Evolutionary conservation across 2,329 filamentous ascomycete species (phyloP).

Genomic region (Aureobasidium sp.): DNA sequence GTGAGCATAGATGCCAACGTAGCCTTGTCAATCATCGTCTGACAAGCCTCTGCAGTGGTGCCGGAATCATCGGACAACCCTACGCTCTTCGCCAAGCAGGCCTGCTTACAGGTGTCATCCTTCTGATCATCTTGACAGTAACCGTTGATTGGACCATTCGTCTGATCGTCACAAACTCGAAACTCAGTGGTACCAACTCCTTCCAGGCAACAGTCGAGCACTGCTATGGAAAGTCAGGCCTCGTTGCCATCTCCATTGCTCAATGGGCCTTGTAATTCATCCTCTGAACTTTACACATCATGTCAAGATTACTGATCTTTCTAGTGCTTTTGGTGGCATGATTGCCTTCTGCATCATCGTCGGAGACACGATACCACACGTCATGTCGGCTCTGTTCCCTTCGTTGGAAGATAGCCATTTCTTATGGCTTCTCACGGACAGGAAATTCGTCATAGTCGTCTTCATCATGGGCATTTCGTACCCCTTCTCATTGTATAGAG

Average conservation of each 20-base stretch:
- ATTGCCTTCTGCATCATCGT: conserved; percentile 96
- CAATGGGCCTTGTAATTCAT: conserved; percentile 77
- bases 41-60: conserved; percentile 35
- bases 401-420: conserved; percentile 63
- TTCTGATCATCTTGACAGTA: conserved; percentile 71
- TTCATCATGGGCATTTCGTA: conserved; percentile 82
- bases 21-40: background rate
- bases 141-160: conserved; percentile 96
- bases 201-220: conserved; percentile 95
- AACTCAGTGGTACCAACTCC: conserved; percentile 84
- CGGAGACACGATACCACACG: conserved; percentile 90
- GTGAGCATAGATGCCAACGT: conserved; percentile 24
- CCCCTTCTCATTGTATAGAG: conserved; percentile 84
- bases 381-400: conserved; percentile 75
- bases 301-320: background rate
- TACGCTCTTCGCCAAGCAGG: conserved; percentile 95
- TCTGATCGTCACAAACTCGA: conserved; percentile 94
- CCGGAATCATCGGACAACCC: conserved; percentile 69
- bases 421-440: conserved; percentile 71
- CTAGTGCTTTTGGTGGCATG: conserved; percentile 89
- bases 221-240: conserved; percentile 81
- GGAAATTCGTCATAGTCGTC: conserved; percentile 77
- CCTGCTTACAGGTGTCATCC: conserved; percentile 66
- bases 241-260: conserved; percentile 82
- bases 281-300: background rate